Percentiles rank a stretch among this genome's conserved stretches.
These are phyloP conservation scores for Nyctanthes arbortristis DNA, from an alignment of 257 asterid genomes.

Conservation along the genomic window DNA sequence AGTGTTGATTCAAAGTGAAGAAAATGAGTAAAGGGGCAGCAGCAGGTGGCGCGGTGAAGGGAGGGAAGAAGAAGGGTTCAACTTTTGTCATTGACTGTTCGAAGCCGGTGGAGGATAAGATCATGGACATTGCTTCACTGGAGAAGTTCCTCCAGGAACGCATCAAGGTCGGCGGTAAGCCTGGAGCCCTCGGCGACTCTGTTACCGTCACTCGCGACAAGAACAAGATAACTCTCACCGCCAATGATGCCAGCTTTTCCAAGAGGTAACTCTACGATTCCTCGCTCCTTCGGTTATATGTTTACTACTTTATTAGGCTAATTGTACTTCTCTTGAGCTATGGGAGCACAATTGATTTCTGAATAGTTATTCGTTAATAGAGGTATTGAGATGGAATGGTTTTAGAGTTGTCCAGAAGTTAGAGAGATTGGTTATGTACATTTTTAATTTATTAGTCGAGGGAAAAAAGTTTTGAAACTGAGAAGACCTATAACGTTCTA, in stretches of 20 bases:
- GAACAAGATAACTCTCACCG: slow-evolving; percentile 43
- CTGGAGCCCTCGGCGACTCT: slow-evolving; percentile 51
- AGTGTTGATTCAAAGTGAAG: slow-evolving; percentile 18
- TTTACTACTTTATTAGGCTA: background rate
- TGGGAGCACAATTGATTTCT: background rate
- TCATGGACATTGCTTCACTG: slow-evolving; percentile 50
- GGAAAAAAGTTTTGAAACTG: background rate
- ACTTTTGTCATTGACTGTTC: slow-evolving; percentile 49
- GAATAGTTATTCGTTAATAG: background rate
- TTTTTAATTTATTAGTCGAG: background rate
- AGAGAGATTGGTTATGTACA: background rate
- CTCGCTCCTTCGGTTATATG: background rate
- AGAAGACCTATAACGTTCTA: background rate
- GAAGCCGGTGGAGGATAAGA: slow-evolving; percentile 54
- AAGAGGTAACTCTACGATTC: slow-evolving; percentile 30
- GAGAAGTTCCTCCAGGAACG: slow-evolving; percentile 56
- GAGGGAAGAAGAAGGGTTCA: slow-evolving; percentile 49
- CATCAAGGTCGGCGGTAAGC: slow-evolving; percentile 54
- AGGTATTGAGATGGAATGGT: background rate
- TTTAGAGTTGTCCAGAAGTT: background rate
- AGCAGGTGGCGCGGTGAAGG: slow-evolving; percentile 36
- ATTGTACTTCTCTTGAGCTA: background rate
- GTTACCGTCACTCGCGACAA: slow-evolving; percentile 47
- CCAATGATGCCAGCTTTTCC: slow-evolving; percentile 42
- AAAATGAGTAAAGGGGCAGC: slow-evolving; percentile 29